Evolutionary conservation across 2,329 filamentous ascomycete genomes (phyloP), one percentile per base, ranked within the genome.

Genomic region (Colletotrichum higginsianum): DNA sequence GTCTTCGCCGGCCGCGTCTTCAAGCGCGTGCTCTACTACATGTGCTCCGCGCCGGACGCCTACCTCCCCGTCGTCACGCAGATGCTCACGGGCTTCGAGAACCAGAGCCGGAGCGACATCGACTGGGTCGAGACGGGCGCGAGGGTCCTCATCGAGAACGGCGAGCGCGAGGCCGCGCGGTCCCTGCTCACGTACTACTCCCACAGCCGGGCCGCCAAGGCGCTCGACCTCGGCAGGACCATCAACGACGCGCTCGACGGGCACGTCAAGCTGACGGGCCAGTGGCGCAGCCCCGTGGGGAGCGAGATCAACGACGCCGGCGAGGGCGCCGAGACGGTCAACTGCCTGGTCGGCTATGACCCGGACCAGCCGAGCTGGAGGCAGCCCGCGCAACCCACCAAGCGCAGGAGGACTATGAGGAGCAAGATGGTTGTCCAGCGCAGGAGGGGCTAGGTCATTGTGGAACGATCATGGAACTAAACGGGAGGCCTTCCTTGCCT

Each of bases 261-360:
- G 1, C 78, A 75, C 44, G 71, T 76, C 42, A 78, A 79, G 73
- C 67, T 78, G 4, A 72, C 70, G 0, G 76, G 76, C 1, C 49
- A 53, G n/a, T 79, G 76, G 77, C 72, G 68, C 50, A 53, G 55
- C 12, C 78, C 76, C 13, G 71, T 71, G 35, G 78, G 77, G 12
- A 79, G 80, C 42, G 58, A 76, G 55, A 81, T 81, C 46, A 81
- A 80, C 30, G 78, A 80, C 62, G 72, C 75, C 9, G 78, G 78
- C 7, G 74, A 79, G 38, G 79, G 78, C 1, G 76, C 75, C 9
- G 79, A 80, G 74, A 80, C 79, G 8, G 78, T 80, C n/a, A 81
- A 80, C 57, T 81, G 80, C 55, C 72, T 81, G 9, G 74, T 81
- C n/a, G 80, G 79, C 0, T 71, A 76, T 46, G 74, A 78, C 58